Base-by-base conservation (phyloP, 139 green algal species). In the Picochlorum sp. region DNA sequence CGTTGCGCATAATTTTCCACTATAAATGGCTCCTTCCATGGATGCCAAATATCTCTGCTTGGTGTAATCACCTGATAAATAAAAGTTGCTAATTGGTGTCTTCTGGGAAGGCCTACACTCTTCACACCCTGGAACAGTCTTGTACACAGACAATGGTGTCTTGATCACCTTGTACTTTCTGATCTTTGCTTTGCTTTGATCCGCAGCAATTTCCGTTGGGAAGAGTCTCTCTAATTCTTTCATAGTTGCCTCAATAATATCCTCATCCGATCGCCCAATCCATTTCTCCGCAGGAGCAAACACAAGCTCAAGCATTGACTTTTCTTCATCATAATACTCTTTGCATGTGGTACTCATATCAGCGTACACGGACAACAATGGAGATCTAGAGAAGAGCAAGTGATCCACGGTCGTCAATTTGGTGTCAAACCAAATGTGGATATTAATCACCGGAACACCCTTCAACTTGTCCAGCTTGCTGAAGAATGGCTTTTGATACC, bases 391-490 rank as follows among this genome's bases (percentile, higher is more conserved):
- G 81, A 99, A 99, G 41, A 97, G 82, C 63, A 99, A 82, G 79
- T 98, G 91, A 77, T 99, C 94, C 50, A 97, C 92, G 0, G 91
- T 98, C 57, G 75, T 90, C 18, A 99, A 81, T 85, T 99, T 99
- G 69, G 84, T 81, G 78, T 99, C 94, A 80, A 99, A 98, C 90
- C 90, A 96, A 58, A 99, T 91, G 86, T 99, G 94, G 60, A 99
- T 90, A 84, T 99, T 99, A 84, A 99, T 99, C 21, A 99, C 94
- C 8, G 94, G 94, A 28, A 99, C 89, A 60, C 94, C 94, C 77
- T 92, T 85, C 64, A 99, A 81, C 61, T 83, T 81, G 38, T 97
- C 73, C 11, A 99, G 70, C 63, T 90, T 50, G 31, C 57, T 70
- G 77, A 99, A 99, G 83, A 87, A 97, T 13, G 80, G 77, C 79